Base-by-base conservation (phyloP, 306 rosid genomes). In the Gillenia trifoliata region DNA sequence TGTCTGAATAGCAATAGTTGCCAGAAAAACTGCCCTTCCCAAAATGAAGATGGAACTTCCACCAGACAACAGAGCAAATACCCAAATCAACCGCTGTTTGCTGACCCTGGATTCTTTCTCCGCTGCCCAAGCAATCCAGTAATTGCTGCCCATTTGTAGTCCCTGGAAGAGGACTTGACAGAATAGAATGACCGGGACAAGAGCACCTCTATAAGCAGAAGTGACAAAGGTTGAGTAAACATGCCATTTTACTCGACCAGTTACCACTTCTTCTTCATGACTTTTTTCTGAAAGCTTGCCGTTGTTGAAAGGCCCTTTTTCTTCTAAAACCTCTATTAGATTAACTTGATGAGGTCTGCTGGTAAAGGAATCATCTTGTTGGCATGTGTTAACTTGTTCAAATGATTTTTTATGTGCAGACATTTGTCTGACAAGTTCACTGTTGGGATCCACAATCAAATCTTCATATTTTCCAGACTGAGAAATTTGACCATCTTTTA, bases 101-200 rank as follows among this genome's bases (percentile, higher is more conserved):
- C 72, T 80, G 54, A 91, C 87, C 66, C 41, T 84, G 31, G 78
- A 81, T 68, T 60, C 83, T 56, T 79, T 78, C 76, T 91, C 97
- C 30, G 92, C 80, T 43, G 92, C 97, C 98, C 98, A 93, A 33
- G 98, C 84, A 63, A 93, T 86, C 98, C 98, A 93, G 79, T 93
- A 93, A 85, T 87, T 93, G 88, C 96, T 93, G 64, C 92, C 94
- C 81, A 93, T 89, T 63, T 93, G 98, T 62, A 93, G 78, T 68
- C 82, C 88, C 82, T 91, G 98, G 56, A 93, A 93, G 66, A 89
- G 68, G 64, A 91, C 74, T 76, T 93, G 98, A 66, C 98, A 93
- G 5, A 91, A 83, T 82, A 93, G 96, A 75, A 93, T 85, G 43
- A 91, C 66, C 0, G 98, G 98, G 80, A 91, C 90, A 34, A 93